Evolutionary conservation across 2,329 filamentous ascomycete genomes (phyloP).

Genomic region (Gliomastix tumulicola): DNA sequence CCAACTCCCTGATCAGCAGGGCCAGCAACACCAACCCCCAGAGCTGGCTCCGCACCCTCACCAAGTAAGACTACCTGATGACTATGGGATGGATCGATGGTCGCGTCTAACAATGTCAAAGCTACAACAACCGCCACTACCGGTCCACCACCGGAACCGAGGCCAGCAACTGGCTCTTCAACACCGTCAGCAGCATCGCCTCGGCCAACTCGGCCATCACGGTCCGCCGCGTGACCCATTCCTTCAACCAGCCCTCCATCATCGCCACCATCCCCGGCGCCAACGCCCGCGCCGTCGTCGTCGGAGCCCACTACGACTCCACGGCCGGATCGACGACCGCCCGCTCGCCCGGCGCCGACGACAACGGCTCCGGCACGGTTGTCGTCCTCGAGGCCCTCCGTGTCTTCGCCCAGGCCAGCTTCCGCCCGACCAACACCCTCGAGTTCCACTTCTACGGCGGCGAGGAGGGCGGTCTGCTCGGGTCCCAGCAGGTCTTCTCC

Average conservation of each 20-base stretch:
- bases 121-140: slow-evolving; percentile 35
- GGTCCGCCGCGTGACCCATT: slow-evolving; percentile 34
- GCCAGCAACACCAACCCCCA: slow-evolving; percentile 22
- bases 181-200: slow-evolving; percentile 26
- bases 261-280: slow-evolving; percentile 37
- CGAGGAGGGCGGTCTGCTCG: slow-evolving; percentile 41
- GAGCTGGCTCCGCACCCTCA: slow-evolving; percentile 25
- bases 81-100: neutral
- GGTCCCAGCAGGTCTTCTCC: slow-evolving; percentile 33
- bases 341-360: slow-evolving; percentile 39
- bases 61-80: slow-evolving; percentile 5
- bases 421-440: slow-evolving; percentile 34
- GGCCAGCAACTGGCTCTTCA: slow-evolving; percentile 32
- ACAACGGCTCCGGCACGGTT: slow-evolving; percentile 41
- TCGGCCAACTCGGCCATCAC: slow-evolving; percentile 30
- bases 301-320: slow-evolving; percentile 40
- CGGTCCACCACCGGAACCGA: slow-evolving; percentile 27
- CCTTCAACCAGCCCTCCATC: slow-evolving; percentile 36
- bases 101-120: slow-evolving; percentile 5
- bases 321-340: slow-evolving; percentile 26
- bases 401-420: slow-evolving; percentile 32
- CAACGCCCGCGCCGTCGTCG: slow-evolving; percentile 20
- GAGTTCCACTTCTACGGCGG: slow-evolving; percentile 46
- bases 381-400: slow-evolving; percentile 39
- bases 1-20: slow-evolving; percentile 21